Percentiles rank a stretch among this genome's conserved stretches.
phyloP scores from a whole-genome alignment of 2,329 filamentous ascomycete genomes.

The Furcasterigmium furcatum region DNA sequence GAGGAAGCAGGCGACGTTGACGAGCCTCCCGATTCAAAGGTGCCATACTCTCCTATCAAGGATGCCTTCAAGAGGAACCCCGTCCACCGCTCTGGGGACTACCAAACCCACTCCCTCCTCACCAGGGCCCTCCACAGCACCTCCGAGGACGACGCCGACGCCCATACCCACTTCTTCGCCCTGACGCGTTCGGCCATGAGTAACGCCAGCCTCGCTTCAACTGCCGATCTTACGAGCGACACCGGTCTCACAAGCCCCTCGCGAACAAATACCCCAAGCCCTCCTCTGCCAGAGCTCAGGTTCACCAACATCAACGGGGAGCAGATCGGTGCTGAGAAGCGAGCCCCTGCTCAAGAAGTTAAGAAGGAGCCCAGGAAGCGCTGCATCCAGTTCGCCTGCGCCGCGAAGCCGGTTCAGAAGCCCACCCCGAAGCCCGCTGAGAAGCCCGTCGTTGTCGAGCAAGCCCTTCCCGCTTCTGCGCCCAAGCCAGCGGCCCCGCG shows the following conservation, averaged over 20 bases:
- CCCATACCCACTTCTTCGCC: conserved; percentile 27
- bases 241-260: conserved; percentile 87
- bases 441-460: conserved; percentile 23
- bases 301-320: conserved; percentile 35
- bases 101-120: conserved; percentile 66
- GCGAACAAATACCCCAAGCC: conserved; percentile 84
- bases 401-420: conserved; percentile 51
- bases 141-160: conserved; percentile 52
- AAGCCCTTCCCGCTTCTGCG: conserved; percentile 20
- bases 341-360: conserved; percentile 12
- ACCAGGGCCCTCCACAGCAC: conserved; percentile 76
- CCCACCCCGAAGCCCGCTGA: conserved; percentile 24
- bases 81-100: conserved; percentile 43
- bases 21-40: conserved; percentile 72
- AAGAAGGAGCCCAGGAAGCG: conserved; percentile 60
- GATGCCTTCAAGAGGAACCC: conserved; percentile 44
- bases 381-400: conserved; percentile 91
- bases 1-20: conserved; percentile 76
- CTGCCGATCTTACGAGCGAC: conserved; percentile 91
- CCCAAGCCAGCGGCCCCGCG: conserved; percentile 26
- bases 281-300: conserved; percentile 65
- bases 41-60: conserved; percentile 19
- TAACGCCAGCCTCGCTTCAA: conserved; percentile 77
- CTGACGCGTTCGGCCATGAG: conserved; percentile 69
- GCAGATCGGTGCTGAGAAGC: conserved; percentile 21